Base-by-base conservation (phyloP, 2,329 filamentous ascomycete genomes). In the Aspergillus carbonarius region DNA sequence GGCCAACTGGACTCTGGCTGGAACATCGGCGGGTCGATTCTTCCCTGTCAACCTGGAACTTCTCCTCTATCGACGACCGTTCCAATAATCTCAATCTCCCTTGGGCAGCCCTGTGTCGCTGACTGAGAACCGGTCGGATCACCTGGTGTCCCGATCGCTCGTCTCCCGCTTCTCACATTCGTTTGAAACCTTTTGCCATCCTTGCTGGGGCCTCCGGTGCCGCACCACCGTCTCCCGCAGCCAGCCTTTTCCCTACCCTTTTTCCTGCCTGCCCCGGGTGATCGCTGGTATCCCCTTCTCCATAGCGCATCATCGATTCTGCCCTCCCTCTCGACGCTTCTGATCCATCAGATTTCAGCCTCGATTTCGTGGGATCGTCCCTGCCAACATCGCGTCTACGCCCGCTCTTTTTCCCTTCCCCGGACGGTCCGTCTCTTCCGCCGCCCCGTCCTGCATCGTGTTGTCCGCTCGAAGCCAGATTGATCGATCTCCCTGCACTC, bases 241-340 rank as follows among this genome's bases (percentile, higher is more conserved):
- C 49, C 30, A 47, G 49, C 32, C 32, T 37, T 40, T 48, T 51
- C 47, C 39, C 35, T 46, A 47, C 30, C 53, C 53, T 58, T 61
- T 61, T 59, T 55, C 39, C 48, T 48, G 34, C 51, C 37, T 48
- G 34, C 55, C 37, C 59, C 51, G 55, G 59, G 51, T 52, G 55
- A 60, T 60, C 59, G 56, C 57, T 44, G 55, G 32, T 39, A 55
- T 17, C 40, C 56, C 48, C 57, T 61, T 61, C 59, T 55, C 59
- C 59, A 55, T 59, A 57, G 51, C 48, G 55, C 48, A 52, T 57
- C 40, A 27, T 51, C 55, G 40, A 57, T 39, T 20, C 12, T 20
- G n/a, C 9, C 25, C 13, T 27, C 44, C 25, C 50, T 53, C 37
- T 44, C 51, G 37, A 54, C 51, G 23, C n/a, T 18, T 23, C 44